phyloP scores from a whole-genome alignment of 345 rosid genomes.

The Garcia nutans region DNA sequence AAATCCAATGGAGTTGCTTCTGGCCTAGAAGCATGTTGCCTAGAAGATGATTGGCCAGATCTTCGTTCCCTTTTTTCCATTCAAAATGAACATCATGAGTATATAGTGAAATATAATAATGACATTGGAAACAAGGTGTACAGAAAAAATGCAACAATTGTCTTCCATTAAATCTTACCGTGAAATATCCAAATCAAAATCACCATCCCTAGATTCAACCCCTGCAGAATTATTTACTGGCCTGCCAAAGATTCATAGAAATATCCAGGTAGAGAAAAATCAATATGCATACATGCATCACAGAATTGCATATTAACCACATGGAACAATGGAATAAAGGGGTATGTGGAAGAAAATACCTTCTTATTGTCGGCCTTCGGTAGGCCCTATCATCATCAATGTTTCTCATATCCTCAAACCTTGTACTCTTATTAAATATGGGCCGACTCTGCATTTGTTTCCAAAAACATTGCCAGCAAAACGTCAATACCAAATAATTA shows the following conservation, averaged over 20 bases:
- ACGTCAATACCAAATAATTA: neutral
- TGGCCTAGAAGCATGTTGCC: slow-evolving; percentile 76
- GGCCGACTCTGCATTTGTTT: slow-evolving; percentile 79
- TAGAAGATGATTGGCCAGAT: slow-evolving; percentile 70
- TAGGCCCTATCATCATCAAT: slow-evolving; percentile 72
- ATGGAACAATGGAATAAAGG: neutral
- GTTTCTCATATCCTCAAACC: slow-evolving; percentile 93
- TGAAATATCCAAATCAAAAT: slow-evolving; percentile 74
- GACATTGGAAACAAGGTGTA: neutral
- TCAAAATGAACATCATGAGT: neutral
- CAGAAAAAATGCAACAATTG: neutral
- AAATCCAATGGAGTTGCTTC: slow-evolving; percentile 97
- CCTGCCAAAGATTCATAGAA: slow-evolving; percentile 34
- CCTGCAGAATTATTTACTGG: slow-evolving; percentile 60
- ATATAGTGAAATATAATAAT: neutral
- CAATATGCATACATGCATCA: neutral
- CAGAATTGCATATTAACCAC: neutral
- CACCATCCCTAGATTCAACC: slow-evolving; percentile 88
- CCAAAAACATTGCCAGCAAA: neutral
- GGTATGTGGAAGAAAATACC: slow-evolving; percentile 35
- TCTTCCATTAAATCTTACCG: slow-evolving; percentile 45
- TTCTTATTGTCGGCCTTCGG: slow-evolving; percentile 75
- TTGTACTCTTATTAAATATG: slow-evolving; percentile 93
- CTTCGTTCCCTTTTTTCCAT: slow-evolving; percentile 41
- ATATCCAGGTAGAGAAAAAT: slow-evolving; percentile 7